Conservation (phyloP, 2,329 filamentous ascomycete genomes). For the Colletotrichum cuscutae region DNA sequence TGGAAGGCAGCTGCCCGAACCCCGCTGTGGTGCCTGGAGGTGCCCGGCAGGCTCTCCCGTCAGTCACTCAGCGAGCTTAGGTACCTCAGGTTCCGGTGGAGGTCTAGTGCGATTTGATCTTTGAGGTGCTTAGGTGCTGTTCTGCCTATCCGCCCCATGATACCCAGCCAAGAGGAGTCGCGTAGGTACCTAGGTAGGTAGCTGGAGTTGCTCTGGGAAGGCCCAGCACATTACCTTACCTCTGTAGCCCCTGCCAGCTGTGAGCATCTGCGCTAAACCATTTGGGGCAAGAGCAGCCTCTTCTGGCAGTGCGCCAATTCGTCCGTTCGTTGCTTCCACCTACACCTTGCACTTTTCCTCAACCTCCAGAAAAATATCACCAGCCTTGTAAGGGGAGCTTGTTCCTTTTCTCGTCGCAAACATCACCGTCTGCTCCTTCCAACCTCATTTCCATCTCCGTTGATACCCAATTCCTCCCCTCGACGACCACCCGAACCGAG, state of each 20-base stretch:
- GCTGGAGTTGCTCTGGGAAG: constrained; percentile 19
- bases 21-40: constrained; percentile 27
- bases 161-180: background rate
- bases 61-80: background rate
- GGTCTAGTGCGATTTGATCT: background rate
- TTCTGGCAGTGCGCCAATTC: constrained; percentile 36
- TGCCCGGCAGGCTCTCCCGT: background rate
- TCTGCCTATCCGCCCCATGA: background rate
- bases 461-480: constrained; percentile 34
- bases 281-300: constrained; percentile 27
- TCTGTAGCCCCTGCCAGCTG: constrained; percentile 23
- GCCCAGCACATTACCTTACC: constrained; percentile 7
- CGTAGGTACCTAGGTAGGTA: too few relatives aligned
- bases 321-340: constrained; percentile 34
- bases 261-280: constrained; percentile 20
- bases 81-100: background rate
- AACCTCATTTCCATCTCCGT: constrained; percentile 34
- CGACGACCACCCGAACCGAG: constrained; percentile 27
- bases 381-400: constrained; percentile 37
- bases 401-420: constrained; percentile 36
- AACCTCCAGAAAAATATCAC: constrained; percentile 38
- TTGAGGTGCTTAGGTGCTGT: constrained; percentile 1
- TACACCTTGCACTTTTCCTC: constrained; percentile 35
- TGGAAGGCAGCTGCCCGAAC: constrained; percentile 19
- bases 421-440: constrained; percentile 31